These are phyloP conservation scores for Pontederia paniculata DNA, from an alignment of 176 grass and related monocot species.

Conservation along the genomic window DNA sequence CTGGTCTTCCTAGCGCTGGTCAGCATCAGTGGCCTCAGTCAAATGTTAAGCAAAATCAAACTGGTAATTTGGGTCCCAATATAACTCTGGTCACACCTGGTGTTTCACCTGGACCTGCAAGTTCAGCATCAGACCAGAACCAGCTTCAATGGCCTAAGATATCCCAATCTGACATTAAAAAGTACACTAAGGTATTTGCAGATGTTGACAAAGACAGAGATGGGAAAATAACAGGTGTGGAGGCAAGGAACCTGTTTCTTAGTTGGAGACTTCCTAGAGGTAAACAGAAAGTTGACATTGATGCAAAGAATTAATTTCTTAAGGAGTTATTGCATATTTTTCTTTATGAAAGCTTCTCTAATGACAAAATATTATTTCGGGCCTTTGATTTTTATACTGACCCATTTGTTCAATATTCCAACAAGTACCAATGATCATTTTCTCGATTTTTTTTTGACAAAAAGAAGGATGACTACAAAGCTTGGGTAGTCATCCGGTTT, in stretches of 20 bases:
- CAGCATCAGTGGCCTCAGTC: slow-evolving; percentile 55
- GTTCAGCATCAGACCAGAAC: slow-evolving; percentile 23
- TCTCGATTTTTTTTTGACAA: too few relatives aligned
- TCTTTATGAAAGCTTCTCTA: too few relatives aligned
- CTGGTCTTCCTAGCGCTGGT: slow-evolving; percentile 23
- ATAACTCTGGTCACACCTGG: slow-evolving; percentile 17
- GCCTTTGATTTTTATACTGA: too few relatives aligned
- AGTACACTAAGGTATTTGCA: slow-evolving; percentile 90
- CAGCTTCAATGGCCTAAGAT: slow-evolving; percentile 80
- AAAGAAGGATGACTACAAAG: too few relatives aligned
- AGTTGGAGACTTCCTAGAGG: slow-evolving; percentile 99
- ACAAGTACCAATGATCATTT: too few relatives aligned
- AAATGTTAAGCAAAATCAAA: slow-evolving; percentile 17
- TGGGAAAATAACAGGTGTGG: slow-evolving; percentile 88
- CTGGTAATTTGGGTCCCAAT: slow-evolving; percentile 8
- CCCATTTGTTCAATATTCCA: too few relatives aligned
- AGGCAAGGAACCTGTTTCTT: slow-evolving; percentile 88
- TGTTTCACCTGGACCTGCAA: slow-evolving; percentile 36
- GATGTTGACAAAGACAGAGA: slow-evolving; percentile 90
- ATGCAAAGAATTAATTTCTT: too few relatives aligned
- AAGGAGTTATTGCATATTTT: too few relatives aligned
- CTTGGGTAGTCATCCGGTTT: too few relatives aligned
- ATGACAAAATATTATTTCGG: too few relatives aligned
- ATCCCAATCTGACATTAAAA: slow-evolving; percentile 80
- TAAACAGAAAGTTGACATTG: slow-evolving; percentile 10